Conservation (phyloP, 495 filamentous ascomycete species). For the Bacidia gigantensis region DNA sequence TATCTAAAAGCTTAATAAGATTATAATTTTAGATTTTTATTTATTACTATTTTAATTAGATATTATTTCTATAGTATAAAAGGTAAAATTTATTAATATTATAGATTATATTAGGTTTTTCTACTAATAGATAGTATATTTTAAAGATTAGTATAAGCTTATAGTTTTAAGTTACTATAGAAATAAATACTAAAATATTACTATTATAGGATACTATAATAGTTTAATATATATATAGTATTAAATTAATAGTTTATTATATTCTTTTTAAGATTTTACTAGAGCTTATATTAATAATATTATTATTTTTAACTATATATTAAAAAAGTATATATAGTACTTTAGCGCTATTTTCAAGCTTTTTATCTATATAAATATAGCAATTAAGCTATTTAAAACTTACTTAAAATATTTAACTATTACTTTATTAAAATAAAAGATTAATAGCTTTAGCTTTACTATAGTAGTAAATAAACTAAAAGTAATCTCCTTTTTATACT, state of each 20-base stretch:
- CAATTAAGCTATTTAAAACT: too few relatives aligned
- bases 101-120: too few relatives aligned
- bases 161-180: too few relatives aligned
- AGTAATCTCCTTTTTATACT: neutral
- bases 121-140: too few relatives aligned
- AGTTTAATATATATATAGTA: too few relatives aligned
- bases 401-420: neutral
- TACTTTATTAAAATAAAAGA: slow-evolving; percentile 2
- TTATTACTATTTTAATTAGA: slow-evolving; percentile 1
- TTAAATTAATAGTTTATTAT: slow-evolving; percentile 2
- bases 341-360: too few relatives aligned
- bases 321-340: neutral
- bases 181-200: too few relatives aligned
- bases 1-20: slow-evolving; percentile 6
- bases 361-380: too few relatives aligned
- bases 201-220: neutral
- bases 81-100: too few relatives aligned
- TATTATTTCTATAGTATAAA: too few relatives aligned
- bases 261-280: neutral
- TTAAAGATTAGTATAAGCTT: too few relatives aligned
- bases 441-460: neutral
- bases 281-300: slow-evolving; percentile 1
- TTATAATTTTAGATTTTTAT: neutral
- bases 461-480: neutral
- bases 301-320: too few relatives aligned